Percentiles rank a stretch among this genome's conserved stretches.
Evolutionary conservation across 495 filamentous ascomycete species (phyloP).

Genomic region (Penicillium fimorum): DNA sequence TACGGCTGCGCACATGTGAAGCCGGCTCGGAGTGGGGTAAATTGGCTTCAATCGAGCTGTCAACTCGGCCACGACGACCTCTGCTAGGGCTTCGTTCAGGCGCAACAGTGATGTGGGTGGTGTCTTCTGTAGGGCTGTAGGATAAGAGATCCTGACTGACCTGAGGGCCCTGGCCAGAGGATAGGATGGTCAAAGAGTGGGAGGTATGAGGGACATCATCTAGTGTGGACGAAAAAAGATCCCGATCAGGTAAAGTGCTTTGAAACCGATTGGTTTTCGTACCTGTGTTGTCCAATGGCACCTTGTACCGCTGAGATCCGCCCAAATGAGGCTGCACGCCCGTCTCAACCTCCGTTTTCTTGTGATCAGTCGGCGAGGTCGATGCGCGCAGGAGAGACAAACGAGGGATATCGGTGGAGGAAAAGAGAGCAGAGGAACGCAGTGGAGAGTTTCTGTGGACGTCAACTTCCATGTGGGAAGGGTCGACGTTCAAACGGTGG

Average conservation of each 20-base stretch:
- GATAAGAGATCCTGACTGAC: slow-evolving; percentile 21
- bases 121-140: slow-evolving; percentile 21
- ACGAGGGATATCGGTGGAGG: slow-evolving; percentile 27
- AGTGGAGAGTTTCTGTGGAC: slow-evolving; percentile 40
- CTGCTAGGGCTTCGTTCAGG: slow-evolving; percentile 44
- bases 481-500: slow-evolving; percentile 32
- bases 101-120: slow-evolving; percentile 13
- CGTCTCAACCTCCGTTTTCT: slow-evolving; percentile 21
- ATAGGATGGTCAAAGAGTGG: slow-evolving; percentile 20
- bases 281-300: slow-evolving; percentile 26
- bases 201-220: slow-evolving; percentile 28
- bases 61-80: slow-evolving; percentile 55
- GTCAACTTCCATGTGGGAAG: slow-evolving; percentile 49
- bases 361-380: slow-evolving; percentile 29
- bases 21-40: slow-evolving; percentile 68
- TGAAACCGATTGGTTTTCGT: slow-evolving; percentile 20
- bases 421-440: slow-evolving; percentile 32
- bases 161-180: slow-evolving; percentile 19
- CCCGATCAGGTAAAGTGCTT: slow-evolving; percentile 27
- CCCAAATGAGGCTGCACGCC: slow-evolving; percentile 11
- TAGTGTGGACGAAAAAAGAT: slow-evolving; percentile 33
- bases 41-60: slow-evolving; percentile 81
- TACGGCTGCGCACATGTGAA: slow-evolving; percentile 81
- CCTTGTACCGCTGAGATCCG: slow-evolving; percentile 14
- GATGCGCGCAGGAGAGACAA: slow-evolving; percentile 32